phyloP scores from a whole-genome alignment of 2,329 filamentous ascomycete species.

The Aspergillus flavus region DNA sequence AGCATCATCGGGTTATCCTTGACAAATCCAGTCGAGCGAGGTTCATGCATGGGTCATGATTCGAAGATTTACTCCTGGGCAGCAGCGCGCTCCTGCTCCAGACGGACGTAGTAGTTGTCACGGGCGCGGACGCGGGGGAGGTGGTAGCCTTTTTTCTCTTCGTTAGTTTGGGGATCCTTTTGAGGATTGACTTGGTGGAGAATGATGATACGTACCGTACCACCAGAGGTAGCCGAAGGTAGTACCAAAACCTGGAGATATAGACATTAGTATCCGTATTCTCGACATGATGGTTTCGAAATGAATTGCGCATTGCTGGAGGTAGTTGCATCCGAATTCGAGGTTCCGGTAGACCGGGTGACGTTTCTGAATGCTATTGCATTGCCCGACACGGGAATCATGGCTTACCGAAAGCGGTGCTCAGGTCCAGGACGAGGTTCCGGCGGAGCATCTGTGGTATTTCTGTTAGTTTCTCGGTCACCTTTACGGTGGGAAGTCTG shows the following conservation, averaged over 20 bases:
- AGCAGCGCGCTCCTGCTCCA: slow-evolving; percentile 62
- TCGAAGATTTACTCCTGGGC: slow-evolving; percentile 30
- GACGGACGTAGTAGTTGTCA: slow-evolving; percentile 64
- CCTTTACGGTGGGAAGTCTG: background rate
- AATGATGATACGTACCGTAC: slow-evolving; percentile 58
- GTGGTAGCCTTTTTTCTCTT: slow-evolving; percentile 58
- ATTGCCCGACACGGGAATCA: background rate
- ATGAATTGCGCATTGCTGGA: background rate
- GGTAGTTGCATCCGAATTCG: background rate
- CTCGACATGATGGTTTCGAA: background rate
- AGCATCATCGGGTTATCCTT: background rate
- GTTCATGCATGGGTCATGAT: background rate
- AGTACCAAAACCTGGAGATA: slow-evolving; percentile 59
- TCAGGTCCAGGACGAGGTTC: slow-evolving; percentile 67
- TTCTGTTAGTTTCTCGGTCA: background rate
- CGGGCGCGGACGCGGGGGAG: slow-evolving; percentile 65
- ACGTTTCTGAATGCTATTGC: background rate
- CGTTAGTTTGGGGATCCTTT: background rate
- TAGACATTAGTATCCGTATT: slow-evolving; percentile 16
- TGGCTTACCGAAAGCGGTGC: slow-evolving; percentile 65
- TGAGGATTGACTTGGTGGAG: background rate
- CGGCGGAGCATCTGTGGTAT: slow-evolving; percentile 63
- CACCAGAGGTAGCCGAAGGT: slow-evolving; percentile 67
- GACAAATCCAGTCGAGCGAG: background rate
- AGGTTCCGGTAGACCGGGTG: background rate